A percentile compares a stretch with the other conserved stretches of the same genome.
Evolutionary conservation across 768 basidiomycete species (phyloP).

Genomic region (Suillus alpinus): DNA sequence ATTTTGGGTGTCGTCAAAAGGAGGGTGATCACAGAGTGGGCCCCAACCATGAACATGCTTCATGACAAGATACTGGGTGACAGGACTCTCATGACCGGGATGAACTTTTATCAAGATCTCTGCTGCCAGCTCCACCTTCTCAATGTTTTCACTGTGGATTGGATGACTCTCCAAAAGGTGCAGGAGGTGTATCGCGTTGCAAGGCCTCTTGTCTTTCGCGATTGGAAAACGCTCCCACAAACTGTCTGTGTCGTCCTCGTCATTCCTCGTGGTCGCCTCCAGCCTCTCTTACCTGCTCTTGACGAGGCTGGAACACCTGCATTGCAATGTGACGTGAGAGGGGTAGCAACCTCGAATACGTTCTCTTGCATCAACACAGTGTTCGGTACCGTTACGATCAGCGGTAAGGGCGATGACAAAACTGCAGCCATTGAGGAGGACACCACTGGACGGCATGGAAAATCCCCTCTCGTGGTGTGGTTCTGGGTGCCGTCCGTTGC

Average conservation of each 20-base stretch:
- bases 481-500: slow-evolving; percentile 14
- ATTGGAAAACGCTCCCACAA: slow-evolving; percentile 27
- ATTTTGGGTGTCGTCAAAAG: slow-evolving; percentile 41
- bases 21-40: slow-evolving; percentile 41
- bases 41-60: slow-evolving; percentile 34
- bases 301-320: slow-evolving; percentile 13
- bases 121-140: slow-evolving; percentile 41
- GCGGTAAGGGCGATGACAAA: slow-evolving; percentile 15
- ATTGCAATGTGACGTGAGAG: slow-evolving; percentile 20
- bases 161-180: slow-evolving; percentile 15
- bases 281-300: slow-evolving; percentile 23
- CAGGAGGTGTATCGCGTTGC: slow-evolving; percentile 8
- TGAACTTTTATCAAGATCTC: slow-evolving; percentile 46
- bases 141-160: slow-evolving; percentile 33
- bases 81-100: slow-evolving; percentile 19
- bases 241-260: slow-evolving; percentile 31
- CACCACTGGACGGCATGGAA: slow-evolving; percentile 12
- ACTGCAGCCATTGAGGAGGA: slow-evolving; percentile 14
- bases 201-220: slow-evolving; percentile 23
- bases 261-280: slow-evolving; percentile 29
- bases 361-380: slow-evolving; percentile 21
- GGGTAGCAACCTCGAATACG: slow-evolving; percentile 5
- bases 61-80: slow-evolving; percentile 14
- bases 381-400: slow-evolving; percentile 18
- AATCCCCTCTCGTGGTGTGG: slow-evolving; percentile 17